These are phyloP conservation scores for Nakazawaea molendinolei DNA, from an alignment of 805 yeast species.

Conservation along the genomic window DNA sequence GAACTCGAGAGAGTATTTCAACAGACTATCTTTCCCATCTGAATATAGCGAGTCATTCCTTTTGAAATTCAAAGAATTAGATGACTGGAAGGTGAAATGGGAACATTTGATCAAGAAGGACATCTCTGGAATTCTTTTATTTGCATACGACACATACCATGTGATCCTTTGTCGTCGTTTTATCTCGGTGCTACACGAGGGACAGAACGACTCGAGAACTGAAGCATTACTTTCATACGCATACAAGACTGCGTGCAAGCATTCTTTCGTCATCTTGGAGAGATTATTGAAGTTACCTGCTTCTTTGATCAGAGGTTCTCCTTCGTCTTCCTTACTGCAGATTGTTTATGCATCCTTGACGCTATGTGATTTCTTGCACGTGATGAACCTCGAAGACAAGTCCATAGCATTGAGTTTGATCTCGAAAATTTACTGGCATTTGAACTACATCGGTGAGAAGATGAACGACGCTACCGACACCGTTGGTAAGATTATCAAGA, in stretches of 20 bases:
- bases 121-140: constrained; percentile 39
- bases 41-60: not conserved
- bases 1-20: constrained; percentile 12
- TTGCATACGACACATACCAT: constrained; percentile 42
- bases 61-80: constrained; percentile 27
- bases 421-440: constrained; percentile 50
- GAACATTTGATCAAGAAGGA: constrained; percentile 37
- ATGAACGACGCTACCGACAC: constrained; percentile 55
- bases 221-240: constrained; percentile 12
- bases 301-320: constrained; percentile 46
- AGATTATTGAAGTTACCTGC: constrained; percentile 38
- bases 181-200: constrained; percentile 15
- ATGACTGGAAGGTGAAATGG: constrained; percentile 43
- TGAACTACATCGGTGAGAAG: constrained; percentile 49
- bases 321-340: constrained; percentile 43
- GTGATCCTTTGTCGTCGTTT: constrained; percentile 33
- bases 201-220: not conserved
- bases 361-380: constrained; percentile 38
- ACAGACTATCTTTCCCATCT: not conserved
- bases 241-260: constrained; percentile 34
- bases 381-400: constrained; percentile 32
- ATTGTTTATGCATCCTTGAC: constrained; percentile 50
- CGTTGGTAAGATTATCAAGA: constrained; percentile 47
- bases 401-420: constrained; percentile 38
- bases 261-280: constrained; percentile 38